Conservation (phyloP, 768 basidiomycete species). For the Gyrodon lividus region DNA sequence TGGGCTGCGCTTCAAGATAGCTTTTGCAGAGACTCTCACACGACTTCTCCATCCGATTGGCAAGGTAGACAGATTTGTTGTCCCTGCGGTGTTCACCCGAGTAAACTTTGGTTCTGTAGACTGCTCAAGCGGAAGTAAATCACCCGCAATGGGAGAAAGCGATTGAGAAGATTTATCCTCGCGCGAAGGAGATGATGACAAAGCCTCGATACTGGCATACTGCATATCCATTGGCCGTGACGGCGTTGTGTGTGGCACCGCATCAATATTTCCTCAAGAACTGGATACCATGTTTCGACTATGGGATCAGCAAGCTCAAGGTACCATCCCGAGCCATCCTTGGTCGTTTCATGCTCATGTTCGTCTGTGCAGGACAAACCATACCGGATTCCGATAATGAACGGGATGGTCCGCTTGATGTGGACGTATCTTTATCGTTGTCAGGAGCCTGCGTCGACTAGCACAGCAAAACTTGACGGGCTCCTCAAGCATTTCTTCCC, state of each 20-base stretch:
- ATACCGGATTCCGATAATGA: constrained; percentile 67
- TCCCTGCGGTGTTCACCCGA: neutral
- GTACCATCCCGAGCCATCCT: constrained; percentile 37
- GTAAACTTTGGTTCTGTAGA: constrained; percentile 42
- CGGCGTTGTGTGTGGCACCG: constrained; percentile 83
- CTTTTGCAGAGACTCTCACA: constrained; percentile 81
- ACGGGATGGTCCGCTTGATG: constrained; percentile 76
- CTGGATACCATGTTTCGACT: constrained; percentile 75
- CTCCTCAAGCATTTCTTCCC: constrained; percentile 81
- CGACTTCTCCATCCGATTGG: constrained; percentile 82
- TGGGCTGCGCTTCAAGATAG: constrained; percentile 76
- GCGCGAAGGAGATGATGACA: constrained; percentile 78
- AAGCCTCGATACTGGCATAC: constrained; percentile 90
- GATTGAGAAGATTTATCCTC: constrained; percentile 78
- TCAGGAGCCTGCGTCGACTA: constrained; percentile 77
- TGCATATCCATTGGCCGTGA: constrained; percentile 82
- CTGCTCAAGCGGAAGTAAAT: constrained; percentile 93
- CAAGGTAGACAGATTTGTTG: constrained; percentile 50
- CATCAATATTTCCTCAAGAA: constrained; percentile 81
- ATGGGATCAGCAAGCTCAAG: constrained; percentile 75
- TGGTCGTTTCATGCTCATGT: constrained; percentile 1
- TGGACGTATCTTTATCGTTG: constrained; percentile 98
- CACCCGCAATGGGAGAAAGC: constrained; percentile 94
- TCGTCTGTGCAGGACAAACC: constrained; percentile 65
- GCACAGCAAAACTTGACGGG: constrained; percentile 74